Evolutionary conservation across 2,329 filamentous ascomycete species (phyloP), one percentile per base, ranked within the genome.

Genomic region (Botrytis fragariae): DNA sequence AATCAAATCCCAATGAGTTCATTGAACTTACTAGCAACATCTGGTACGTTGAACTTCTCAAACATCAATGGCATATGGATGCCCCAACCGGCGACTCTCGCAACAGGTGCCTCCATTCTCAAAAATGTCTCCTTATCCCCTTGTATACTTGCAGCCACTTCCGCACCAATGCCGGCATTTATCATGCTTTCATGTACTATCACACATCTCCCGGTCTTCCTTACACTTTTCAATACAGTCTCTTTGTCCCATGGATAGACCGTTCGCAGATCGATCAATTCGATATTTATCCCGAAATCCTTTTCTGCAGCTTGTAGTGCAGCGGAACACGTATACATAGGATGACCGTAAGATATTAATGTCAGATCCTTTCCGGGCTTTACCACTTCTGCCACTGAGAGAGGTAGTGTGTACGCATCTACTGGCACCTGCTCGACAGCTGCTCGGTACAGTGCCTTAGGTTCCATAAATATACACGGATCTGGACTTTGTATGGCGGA

Each of bases 121-220:
- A 93, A 81, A 77, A 93, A 93, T 1, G 90, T 90, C 42, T 86
- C 86, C 61, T 79, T 79, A 70, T 82, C 80, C 74, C 92, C 90
- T 80, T 93, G 91, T 59, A 93, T 90, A 12, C 89, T 91, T 3
- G 91, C 90, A 18, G 91, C 90, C 8, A 93, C 87, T 77, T 93
- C 91, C 3, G 91, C 91, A 20, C 91, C 91, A 25, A 93, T 88
- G 29, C 91, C 91, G 20, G 90, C 90, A 79, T 92, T 93, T 75
- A 91, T 85, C 90, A 93, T 93, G 74, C 90, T 92, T 80, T 93
- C 91, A 79, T 93, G 91, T 1, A 93, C 91, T 1, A 93, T 88
- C 37, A 93, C 84, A 39, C 90, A 90, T 73, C 90, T 83, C 0
- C 91, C 91, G 0, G 91, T 93, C 82, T 91, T 93, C 76, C 85